These are phyloP conservation scores for Paracoccidioides brasiliensis DNA, from an alignment of 2,329 filamentous ascomycete genomes.

Conservation along the genomic window DNA sequence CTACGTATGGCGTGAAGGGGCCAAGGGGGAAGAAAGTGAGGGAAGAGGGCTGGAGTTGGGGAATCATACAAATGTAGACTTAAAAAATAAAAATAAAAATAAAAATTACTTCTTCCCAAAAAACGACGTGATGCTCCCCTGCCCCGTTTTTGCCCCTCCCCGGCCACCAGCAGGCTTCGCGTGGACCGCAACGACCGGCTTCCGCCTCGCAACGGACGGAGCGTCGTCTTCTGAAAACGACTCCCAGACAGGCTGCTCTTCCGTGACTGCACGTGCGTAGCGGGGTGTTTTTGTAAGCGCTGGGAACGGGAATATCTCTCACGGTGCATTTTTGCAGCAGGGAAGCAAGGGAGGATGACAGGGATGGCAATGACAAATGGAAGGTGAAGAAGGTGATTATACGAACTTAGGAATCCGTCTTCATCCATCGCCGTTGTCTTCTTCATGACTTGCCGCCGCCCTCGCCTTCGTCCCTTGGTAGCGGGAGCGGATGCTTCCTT, in stretches of 20 bases:
- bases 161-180: slow-evolving; percentile 42
- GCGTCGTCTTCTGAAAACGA: slow-evolving; percentile 86
- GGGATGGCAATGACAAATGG: too few relatives aligned
- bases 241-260: slow-evolving; percentile 76
- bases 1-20: too few relatives aligned
- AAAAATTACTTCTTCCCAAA: slow-evolving; percentile 60
- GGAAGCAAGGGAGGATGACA: background rate
- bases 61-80: too few relatives aligned
- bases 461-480: slow-evolving; percentile 56
- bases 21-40: too few relatives aligned
- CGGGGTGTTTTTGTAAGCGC: background rate
- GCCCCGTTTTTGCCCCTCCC: slow-evolving; percentile 39
- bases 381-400: background rate
- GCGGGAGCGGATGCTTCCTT: background rate
- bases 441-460: slow-evolving; percentile 67
- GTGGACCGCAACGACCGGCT: slow-evolving; percentile 30
- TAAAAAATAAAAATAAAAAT: background rate
- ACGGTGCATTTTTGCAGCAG: background rate
- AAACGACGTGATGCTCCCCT: slow-evolving; percentile 81
- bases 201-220: slow-evolving; percentile 35
- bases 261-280: slow-evolving; percentile 50
- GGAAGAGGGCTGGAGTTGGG: too few relatives aligned
- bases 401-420: slow-evolving; percentile 74
- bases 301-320: background rate
- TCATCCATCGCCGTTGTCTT: slow-evolving; percentile 80